A percentile compares a stretch with the other conserved stretches of the same genome.
Conservation (phyloP, 352 stramenopile species). For the Peronospora farinosa region DNA sequence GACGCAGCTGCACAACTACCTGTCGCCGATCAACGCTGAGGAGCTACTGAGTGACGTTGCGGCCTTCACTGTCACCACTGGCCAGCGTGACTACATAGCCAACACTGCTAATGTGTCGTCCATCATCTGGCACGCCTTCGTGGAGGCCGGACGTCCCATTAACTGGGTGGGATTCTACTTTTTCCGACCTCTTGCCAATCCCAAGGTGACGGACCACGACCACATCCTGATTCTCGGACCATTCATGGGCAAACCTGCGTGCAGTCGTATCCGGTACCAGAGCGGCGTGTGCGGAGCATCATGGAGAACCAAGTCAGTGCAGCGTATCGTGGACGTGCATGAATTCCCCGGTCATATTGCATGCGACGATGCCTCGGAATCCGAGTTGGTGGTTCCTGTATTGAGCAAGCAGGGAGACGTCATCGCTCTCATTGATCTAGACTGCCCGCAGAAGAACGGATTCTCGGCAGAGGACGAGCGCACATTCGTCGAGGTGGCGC, state of each 20-base stretch:
- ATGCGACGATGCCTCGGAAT: constrained; percentile 72
- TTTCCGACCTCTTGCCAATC: constrained; percentile 51
- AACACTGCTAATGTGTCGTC: constrained; percentile 76
- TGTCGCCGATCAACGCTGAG: constrained; percentile 56
- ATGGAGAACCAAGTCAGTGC: constrained; percentile 54
- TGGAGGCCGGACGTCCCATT: constrained; percentile 47
- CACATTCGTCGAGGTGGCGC: constrained; percentile 52
- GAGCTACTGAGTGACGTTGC: constrained; percentile 55
- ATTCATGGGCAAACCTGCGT: constrained; percentile 79
- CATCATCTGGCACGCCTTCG: constrained; percentile 80
- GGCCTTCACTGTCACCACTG: constrained; percentile 47
- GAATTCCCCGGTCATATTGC: constrained; percentile 76
- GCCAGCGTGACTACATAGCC: constrained; percentile 69
- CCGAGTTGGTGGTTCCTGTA: constrained; percentile 76
- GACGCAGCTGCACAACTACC: constrained; percentile 48
- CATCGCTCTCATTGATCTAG: constrained; percentile 70
- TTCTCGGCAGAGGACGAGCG: constrained; percentile 71
- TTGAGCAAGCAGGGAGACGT: constrained; percentile 56
- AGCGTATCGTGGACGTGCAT: constrained; percentile 73
- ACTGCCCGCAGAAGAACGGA: constrained; percentile 61
- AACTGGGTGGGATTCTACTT: constrained; percentile 86
- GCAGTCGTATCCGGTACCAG: constrained; percentile 71
- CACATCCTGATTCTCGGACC: constrained; percentile 69
- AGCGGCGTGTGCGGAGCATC: constrained; percentile 66
- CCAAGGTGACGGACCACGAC: constrained; percentile 44